Base-by-base conservation (phyloP, 2,329 filamentous ascomycete species). In the Bipolaris cookei region DNA sequence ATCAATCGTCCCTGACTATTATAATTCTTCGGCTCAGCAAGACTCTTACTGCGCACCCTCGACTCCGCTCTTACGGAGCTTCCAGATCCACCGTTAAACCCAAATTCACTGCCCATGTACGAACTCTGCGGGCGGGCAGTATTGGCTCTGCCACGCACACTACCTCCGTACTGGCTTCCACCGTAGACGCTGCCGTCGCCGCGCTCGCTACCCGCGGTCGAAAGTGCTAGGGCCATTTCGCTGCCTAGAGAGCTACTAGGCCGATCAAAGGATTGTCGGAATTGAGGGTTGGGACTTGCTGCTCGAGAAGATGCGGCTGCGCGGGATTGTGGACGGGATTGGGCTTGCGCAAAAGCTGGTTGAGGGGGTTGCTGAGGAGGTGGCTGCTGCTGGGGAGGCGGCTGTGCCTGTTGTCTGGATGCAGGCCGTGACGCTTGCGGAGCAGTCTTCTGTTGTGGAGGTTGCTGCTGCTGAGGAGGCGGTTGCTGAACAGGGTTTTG, bases 1-100 rank as follows among this genome's bases (percentile, higher is more conserved):
- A 98, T 94, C 34, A 91, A 88, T 59, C 91, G 86, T 28, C 95
- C 94, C 74, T 97, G 92, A 61, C 87, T 86, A 4, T 91, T 97
- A 68, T 90, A 92, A 68, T 93, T 90, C 66, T 90, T 84, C n/a
- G 88, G 87, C 69, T 95, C 90, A n/a, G 90, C 92, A 58, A 95
- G 83, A 69, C 92, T 97, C 82, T 94, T 92, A 76, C 92, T 97
- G 63, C 86, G 76, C n/a, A 81, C 82, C 39, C 68, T 62, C 74
- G 79, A 79, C 75, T 74, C 78, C 68, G 56, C 72, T 59, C 77
- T 65, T 6, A 69, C 64, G 21, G 64, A 67, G 28, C 58, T 61
- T 44, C 56, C 64, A 35, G 61, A 67, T 44, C 61, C 69, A 23
- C 62, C 65, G 21, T 54, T 67, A 50, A 63, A 69, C 47, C 59